Evolutionary conservation across 2,329 filamentous ascomycete species (phyloP).

Genomic region (Huntiella omanensis): DNA sequence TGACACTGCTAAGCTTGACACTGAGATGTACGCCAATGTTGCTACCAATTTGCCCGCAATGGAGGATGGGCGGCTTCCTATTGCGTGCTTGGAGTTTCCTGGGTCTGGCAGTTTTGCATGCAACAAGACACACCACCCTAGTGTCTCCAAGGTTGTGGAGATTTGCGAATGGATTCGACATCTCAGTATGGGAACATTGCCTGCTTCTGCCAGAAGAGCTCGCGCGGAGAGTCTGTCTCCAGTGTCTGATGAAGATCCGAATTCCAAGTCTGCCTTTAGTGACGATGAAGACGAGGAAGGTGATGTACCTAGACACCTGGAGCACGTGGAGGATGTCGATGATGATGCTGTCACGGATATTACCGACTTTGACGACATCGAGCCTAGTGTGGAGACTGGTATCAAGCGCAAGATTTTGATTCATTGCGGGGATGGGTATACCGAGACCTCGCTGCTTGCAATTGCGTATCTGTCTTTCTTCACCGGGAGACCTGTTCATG

Average conservation of each 20-base stretch:
- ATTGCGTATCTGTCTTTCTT: conserved; percentile 90
- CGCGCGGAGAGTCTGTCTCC: too few relatives aligned
- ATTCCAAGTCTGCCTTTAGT: conserved; percentile 14
- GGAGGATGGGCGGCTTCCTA: not conserved
- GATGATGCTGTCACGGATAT: conserved; percentile 12
- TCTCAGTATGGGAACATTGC: conserved; percentile 47
- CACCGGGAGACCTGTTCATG: conserved; percentile 58
- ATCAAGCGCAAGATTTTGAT: conserved; percentile 55
- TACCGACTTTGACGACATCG: conserved; percentile 25
- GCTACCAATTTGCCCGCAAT: conserved; percentile 19
- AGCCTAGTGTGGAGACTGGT: conserved; percentile 18
- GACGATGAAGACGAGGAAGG: conserved; percentile 15
- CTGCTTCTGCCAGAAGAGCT: conserved; percentile 8
- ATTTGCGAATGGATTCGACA: conserved; percentile 83
- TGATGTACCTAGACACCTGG: conserved; percentile 11
- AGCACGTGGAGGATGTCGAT: conserved; percentile 12
- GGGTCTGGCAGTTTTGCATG: conserved; percentile 85
- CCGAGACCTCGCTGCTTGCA: conserved; percentile 74
- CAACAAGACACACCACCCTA: conserved; percentile 63
- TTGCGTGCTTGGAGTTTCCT: conserved; percentile 53
- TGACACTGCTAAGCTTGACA: conserved; percentile 63
- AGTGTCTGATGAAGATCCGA: not conserved
- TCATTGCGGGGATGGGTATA: conserved; percentile 91
- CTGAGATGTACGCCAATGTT: conserved; percentile 43
- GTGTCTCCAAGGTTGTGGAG: conserved; percentile 68